Conservation (phyloP, 257 asterid species). For the Verbascum thapsus region DNA sequence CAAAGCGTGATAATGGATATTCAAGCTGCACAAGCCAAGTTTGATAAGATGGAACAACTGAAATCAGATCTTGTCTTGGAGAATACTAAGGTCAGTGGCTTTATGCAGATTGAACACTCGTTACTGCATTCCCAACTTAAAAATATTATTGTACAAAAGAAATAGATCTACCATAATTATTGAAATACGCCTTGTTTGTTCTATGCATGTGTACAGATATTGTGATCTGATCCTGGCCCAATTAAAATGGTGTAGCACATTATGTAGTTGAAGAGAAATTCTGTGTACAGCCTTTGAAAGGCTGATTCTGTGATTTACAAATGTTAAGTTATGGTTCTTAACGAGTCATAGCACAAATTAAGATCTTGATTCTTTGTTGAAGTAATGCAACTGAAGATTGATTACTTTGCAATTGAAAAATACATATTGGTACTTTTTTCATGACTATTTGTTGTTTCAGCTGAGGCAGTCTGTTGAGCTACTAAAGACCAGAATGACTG, state of each 20-base stretch:
- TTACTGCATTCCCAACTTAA: constrained; percentile 14
- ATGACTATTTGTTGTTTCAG: constrained; percentile 45
- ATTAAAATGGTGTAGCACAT: neutral
- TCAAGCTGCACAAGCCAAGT: constrained; percentile 56
- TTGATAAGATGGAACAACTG: constrained; percentile 51
- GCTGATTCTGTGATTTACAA: constrained; percentile 11
- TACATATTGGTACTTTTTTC: constrained; percentile 18
- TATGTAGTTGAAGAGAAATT: neutral
- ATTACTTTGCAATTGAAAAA: neutral
- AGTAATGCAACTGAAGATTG: constrained; percentile 19
- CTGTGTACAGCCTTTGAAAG: constrained; percentile 10
- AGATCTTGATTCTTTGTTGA: constrained; percentile 3
- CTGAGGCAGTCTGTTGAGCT: constrained; percentile 56
- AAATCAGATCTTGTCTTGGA: constrained; percentile 49
- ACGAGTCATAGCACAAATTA: constrained; percentile 12
- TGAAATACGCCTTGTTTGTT: no score
- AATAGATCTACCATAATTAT: constrained; percentile 14
- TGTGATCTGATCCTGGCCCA: constrained; percentile 22
- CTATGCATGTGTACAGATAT: neutral
- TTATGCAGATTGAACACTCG: constrained; percentile 31
- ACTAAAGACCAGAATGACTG: constrained; percentile 49
- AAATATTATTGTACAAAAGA: neutral
- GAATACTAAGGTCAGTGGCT: constrained; percentile 59
- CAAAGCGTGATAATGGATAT: constrained; percentile 40
- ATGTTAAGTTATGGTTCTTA: constrained; percentile 13